A percentile compares a stretch with the other conserved stretches of the same genome.
These are phyloP conservation scores for Aspergillus coremiiformis DNA, from an alignment of 495 filamentous ascomycete genomes.

Conservation along the genomic window DNA sequence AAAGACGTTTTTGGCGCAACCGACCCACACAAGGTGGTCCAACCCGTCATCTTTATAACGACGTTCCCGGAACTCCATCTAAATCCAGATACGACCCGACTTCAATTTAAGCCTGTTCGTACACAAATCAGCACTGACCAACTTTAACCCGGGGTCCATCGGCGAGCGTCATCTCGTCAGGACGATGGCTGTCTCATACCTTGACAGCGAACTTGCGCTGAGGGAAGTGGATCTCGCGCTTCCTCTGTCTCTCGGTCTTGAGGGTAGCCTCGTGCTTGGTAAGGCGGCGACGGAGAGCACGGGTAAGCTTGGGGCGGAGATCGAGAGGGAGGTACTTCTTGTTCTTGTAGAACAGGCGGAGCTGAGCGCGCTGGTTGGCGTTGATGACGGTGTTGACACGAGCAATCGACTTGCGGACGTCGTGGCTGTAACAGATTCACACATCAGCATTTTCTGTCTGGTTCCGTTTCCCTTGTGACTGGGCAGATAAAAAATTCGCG, in stretches of 20 bases:
- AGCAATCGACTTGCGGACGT: constrained; percentile 98
- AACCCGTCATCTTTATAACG: constrained; percentile 30
- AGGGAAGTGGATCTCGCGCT: constrained; percentile 92
- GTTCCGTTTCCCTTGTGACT: not conserved
- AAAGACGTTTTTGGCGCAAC: constrained; percentile 27
- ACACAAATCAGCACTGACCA: not conserved
- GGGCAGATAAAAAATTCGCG: not conserved
- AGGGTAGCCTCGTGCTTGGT: constrained; percentile 78
- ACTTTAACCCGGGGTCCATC: no score
- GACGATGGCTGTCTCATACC: constrained; percentile 48
- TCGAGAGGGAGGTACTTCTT: constrained; percentile 98
- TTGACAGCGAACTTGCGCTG: constrained; percentile 98
- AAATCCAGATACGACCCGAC: constrained; percentile 30
- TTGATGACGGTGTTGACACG: constrained; percentile 98
- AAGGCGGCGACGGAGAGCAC: constrained; percentile 87
- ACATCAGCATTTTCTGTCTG: constrained; percentile 20
- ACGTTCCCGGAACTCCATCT: constrained; percentile 33
- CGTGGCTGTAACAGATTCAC: constrained; percentile 57
- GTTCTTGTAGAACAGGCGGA: constrained; percentile 98
- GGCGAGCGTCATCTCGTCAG: not conserved
- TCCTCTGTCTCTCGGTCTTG: constrained; percentile 83
- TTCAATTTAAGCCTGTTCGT: constrained; percentile 34
- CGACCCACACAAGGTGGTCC: constrained; percentile 33
- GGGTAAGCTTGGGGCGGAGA: constrained; percentile 93
- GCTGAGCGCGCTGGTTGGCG: constrained; percentile 93